A percentile compares a stretch with the other conserved stretches of the same genome.
Evolutionary conservation across 2,329 filamentous ascomycete species (phyloP).

Genomic region (Alternaria conjuncta): DNA sequence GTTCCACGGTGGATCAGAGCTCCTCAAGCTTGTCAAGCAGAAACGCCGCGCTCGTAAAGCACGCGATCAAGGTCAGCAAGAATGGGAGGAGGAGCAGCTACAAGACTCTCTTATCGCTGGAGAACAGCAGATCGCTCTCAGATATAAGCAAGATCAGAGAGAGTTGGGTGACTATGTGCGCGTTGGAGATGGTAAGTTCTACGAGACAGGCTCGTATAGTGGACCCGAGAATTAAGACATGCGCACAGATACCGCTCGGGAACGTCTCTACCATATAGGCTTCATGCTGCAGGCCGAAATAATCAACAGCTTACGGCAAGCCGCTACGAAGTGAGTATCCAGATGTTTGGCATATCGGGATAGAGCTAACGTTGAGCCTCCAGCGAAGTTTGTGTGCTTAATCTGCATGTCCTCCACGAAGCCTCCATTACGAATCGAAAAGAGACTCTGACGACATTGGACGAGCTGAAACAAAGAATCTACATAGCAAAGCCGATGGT

Average conservation of each 20-base stretch:
- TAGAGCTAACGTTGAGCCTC: background rate
- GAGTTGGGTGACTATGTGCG: slow-evolving; percentile 47
- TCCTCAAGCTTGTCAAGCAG: slow-evolving; percentile 46
- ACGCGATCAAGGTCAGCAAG: slow-evolving; percentile 28
- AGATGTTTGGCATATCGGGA: background rate
- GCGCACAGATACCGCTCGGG: slow-evolving; percentile 42
- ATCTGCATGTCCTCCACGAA: slow-evolving; percentile 46
- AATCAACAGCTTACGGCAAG: slow-evolving; percentile 48
- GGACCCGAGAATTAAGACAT: background rate
- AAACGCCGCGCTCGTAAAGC: slow-evolving; percentile 40
- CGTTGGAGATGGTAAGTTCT: slow-evolving; percentile 48
- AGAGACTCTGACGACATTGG: slow-evolving; percentile 42
- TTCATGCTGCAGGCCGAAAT: slow-evolving; percentile 51
- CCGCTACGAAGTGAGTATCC: slow-evolving; percentile 36
- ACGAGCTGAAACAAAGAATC: slow-evolving; percentile 49
- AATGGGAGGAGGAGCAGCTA: slow-evolving; percentile 48
- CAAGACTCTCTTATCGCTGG: slow-evolving; percentile 48
- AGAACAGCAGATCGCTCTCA: slow-evolving; percentile 43
- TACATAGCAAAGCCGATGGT: slow-evolving; percentile 29
- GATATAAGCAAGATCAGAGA: slow-evolving; percentile 42
- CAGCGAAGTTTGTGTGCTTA: slow-evolving; percentile 32
- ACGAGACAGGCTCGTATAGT: slow-evolving; percentile 12
- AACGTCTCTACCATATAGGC: slow-evolving; percentile 48
- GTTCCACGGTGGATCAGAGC: slow-evolving; percentile 51
- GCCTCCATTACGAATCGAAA: slow-evolving; percentile 45